Evolutionary conservation across 2,329 filamentous ascomycete species (phyloP).

Genomic region (Cladophialophora immunda): DNA sequence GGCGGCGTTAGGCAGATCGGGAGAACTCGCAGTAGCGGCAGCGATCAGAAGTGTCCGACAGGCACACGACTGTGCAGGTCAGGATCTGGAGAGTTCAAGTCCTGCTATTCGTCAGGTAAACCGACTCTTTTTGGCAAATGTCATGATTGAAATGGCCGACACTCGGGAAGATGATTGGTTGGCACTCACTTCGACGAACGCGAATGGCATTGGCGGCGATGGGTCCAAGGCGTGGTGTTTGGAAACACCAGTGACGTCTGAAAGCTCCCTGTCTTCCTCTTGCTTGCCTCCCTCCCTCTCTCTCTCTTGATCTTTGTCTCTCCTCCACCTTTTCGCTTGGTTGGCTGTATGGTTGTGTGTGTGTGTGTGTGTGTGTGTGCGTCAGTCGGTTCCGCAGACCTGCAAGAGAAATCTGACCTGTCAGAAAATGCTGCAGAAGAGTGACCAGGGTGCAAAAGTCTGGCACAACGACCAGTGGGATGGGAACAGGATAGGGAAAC

Average conservation of each 20-base stretch:
- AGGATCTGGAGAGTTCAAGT: neutral
- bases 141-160: neutral
- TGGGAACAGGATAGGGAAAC: neutral
- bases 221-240: neutral
- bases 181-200: neutral
- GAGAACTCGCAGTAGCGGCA: constrained; percentile 1
- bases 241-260: neutral
- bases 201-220: neutral
- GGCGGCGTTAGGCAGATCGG: neutral
- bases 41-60: neutral
- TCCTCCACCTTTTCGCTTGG: neutral
- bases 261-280: neutral
- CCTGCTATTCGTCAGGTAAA: constrained; percentile 10
- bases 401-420: constrained; percentile 2
- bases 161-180: neutral
- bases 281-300: neutral
- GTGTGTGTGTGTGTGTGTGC: neutral
- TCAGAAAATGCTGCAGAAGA: neutral
- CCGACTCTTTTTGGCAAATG: neutral
- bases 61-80: constrained; percentile 3
- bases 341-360: neutral
- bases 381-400: neutral
- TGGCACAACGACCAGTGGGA: neutral
- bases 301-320: neutral
- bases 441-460: neutral